Evolutionary conservation across 179 eudicot genomes (phyloP), one percentile per base, ranked within the genome.

Genomic region (Drosera spatulata): DNA sequence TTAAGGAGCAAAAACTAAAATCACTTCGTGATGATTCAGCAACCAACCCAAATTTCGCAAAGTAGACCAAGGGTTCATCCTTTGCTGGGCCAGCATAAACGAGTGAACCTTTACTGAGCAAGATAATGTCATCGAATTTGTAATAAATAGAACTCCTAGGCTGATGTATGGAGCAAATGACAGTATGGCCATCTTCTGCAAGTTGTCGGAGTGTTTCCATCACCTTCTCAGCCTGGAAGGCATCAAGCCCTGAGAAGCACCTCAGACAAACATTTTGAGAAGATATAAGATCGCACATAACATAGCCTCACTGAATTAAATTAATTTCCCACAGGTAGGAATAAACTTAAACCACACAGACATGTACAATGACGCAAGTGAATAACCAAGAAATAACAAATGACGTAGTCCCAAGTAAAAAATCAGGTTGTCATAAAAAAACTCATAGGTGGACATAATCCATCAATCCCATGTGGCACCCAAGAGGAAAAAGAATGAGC

Each of bases 121-220:
- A 69, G 74, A 84, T 70, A 72, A 93, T 86, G 93, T 93, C 96
- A 63, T 93, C 96, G 59, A 93, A 93, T 85, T 93, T 93, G 46
- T 71, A 80, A 75, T 93, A 93, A 6, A 93, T 91, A 39, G 99
- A 93, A 56, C 99, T 86, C 79, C 96, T 77, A 60, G 99, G 95
- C 79, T 93, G 99, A 82, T 93, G 99, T 79, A 93, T 86, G 54
- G 99, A 88, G 78, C 99, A 93, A 58, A 93, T 93, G 49, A 93
- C 99, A 63, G 96, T 89, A 63, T 93, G 99, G 50, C 99, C 99
- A 63, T 93, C 99, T 71, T 82, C 78, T 66, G 96, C 95, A 79
- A 93, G 96, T 77, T 81, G 86, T 51, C 84, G 66, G 61, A 93
- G 85, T 14, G 96, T 93, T 83, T 89, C 99, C 96, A 93, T 89